Base-by-base conservation (phyloP, 2,329 filamentous ascomycete species). In the Acarospora socialis region DNA sequence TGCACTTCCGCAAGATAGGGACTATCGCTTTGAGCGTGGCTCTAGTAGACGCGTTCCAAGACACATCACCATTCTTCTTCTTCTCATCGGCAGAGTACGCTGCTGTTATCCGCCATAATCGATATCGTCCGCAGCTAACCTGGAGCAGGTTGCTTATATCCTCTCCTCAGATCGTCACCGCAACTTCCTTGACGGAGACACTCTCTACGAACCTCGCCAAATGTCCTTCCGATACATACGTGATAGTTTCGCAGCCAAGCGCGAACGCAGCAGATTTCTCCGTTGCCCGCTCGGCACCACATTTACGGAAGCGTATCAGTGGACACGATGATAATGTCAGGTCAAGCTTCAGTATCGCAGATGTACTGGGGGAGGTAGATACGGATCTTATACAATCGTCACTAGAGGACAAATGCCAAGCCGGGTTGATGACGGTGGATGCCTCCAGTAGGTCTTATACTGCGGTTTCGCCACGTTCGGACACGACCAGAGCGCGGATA, bases 11-110 rank as follows among this genome's bases (percentile, higher is more conserved):
- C 39, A 52, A 50, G 37, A 44, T 65, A 28, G 53, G 58, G 46
- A 56, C 62, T 38, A 49, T 68, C 34, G 59, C 63, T 47, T 54
- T 68, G 36, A 55, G 71, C 46, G 64, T 70, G 43, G 65, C 69
- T 38, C 64, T 66, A 15, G 73, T 67, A 26, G 61, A 73, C 39
- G 86, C 82, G 16, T 90, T 93, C 54, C 74, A 72, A 41, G 78
- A 93, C 56, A 83, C 86, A 2, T 86, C 82, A 33, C 87, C 90
- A 12, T 90, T 93, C 56, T 70, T 93, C 52, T 61, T 94, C 43
- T 77, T 92, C 54, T 94, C 87, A 19, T 87, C 78, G 27, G 70
- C 78, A 40, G 64, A 76, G 86, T 93, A 76, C 48, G 77, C 32
- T 15, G 12, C 5, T 33, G 19, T 15, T 12, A 10, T 5, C 21